phyloP scores from a whole-genome alignment of 192 early-diverging fungal species.

The Dissophora globulifera region DNA sequence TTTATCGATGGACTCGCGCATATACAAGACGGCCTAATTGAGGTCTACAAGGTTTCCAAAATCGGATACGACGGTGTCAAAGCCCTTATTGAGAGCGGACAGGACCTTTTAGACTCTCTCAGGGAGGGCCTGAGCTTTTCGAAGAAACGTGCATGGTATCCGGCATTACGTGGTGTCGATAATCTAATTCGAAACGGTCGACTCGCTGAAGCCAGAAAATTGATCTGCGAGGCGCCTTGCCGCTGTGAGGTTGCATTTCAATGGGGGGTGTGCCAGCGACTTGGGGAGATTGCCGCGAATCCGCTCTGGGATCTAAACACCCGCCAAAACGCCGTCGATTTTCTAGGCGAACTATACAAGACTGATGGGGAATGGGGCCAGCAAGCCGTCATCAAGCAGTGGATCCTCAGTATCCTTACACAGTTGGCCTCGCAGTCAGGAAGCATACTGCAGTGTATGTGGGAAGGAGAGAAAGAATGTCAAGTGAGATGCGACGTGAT shows the following conservation, averaged over 20 bases:
- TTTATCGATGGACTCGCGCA: background rate
- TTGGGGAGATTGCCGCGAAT: background rate
- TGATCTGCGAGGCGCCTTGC: background rate
- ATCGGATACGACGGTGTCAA: no score
- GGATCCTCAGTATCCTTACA: background rate
- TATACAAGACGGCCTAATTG: background rate
- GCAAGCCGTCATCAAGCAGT: background rate
- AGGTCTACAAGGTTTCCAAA: no score
- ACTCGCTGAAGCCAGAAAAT: no score
- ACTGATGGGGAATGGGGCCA: background rate
- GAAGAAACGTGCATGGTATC: no score
- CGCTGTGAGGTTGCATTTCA: background rate
- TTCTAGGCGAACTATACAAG: background rate
- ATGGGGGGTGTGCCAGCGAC: background rate
- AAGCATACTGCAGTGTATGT: background rate
- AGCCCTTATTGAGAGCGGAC: slow-evolving; percentile 7
- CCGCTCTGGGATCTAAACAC: background rate
- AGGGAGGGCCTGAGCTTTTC: background rate
- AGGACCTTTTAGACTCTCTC: background rate
- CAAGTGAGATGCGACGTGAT: no score
- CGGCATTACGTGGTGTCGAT: no score
- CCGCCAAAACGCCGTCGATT: background rate
- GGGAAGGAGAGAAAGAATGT: no score
- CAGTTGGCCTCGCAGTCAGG: background rate
- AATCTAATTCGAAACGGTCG: no score